Percentiles rank a stretch among this genome's conserved stretches.
phyloP scores from a whole-genome alignment of 192 early-diverging fungal genomes.

The Coemansia sp. region DNA sequence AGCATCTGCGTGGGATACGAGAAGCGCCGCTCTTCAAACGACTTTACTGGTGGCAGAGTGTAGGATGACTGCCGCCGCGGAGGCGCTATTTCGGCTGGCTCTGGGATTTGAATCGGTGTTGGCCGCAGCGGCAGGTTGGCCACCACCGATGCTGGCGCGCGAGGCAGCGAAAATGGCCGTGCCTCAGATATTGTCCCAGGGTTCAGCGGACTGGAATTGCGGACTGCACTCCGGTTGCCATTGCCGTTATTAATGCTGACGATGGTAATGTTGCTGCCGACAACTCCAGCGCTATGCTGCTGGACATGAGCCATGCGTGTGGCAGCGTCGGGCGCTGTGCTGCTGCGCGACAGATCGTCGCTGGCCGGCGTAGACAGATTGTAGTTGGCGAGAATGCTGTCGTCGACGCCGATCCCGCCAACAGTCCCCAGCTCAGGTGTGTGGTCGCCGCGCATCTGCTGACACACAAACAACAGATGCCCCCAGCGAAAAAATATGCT shows the following conservation, averaged over 20 bases:
- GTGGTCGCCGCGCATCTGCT: conserved; percentile 41
- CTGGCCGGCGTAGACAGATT: conserved; percentile 41
- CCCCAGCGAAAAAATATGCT: conserved; percentile 54
- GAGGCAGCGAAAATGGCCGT: conserved; percentile 46
- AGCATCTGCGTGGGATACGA: conserved; percentile 45
- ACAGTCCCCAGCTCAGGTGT: conserved; percentile 12
- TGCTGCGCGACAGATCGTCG: conserved; percentile 18
- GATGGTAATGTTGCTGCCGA: not conserved
- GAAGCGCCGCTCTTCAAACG: conserved; percentile 52
- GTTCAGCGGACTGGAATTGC: conserved; percentile 12
- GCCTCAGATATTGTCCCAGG: conserved; percentile 8
- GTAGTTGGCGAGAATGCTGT: conserved; percentile 31
- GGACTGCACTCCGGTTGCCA: not conserved
- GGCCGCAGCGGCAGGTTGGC: conserved; percentile 29
- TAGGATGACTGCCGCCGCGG: conserved; percentile 52
- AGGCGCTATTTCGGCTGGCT: conserved; percentile 27
- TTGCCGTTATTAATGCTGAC: not conserved
- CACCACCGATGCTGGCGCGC: conserved; percentile 44
- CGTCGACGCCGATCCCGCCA: conserved; percentile 5
- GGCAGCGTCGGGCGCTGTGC: conserved; percentile 5
- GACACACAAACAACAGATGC: conserved; percentile 49
- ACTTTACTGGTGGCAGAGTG: conserved; percentile 48
- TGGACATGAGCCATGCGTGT: not conserved
- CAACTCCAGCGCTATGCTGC: not conserved
- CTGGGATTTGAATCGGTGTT: not conserved